Evolutionary conservation across 371 early-diverging fungal genomes (phyloP).

Genomic region (Rhizopus arrhizus): DNA sequence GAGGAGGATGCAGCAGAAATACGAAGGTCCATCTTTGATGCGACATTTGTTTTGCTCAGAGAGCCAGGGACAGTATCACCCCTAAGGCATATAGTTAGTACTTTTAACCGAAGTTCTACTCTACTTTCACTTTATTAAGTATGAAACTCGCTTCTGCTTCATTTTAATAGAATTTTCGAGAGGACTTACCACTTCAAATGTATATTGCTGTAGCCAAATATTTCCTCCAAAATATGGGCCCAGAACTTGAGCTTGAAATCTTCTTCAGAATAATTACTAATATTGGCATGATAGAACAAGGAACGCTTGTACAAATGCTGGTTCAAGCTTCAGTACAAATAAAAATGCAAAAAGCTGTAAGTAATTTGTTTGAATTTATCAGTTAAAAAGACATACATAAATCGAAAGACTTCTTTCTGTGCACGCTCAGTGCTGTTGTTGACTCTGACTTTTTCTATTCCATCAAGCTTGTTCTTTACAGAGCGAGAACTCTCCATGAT

Average conservation of each 20-base stretch:
- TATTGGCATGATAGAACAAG: constrained; percentile 17
- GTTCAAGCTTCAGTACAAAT: constrained; percentile 14
- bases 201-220: constrained; percentile 20
- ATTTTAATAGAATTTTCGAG: constrained; percentile 18
- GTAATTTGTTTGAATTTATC: constrained; percentile 9
- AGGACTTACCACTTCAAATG: constrained; percentile 20
- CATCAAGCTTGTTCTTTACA: constrained; percentile 6
- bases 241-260: constrained; percentile 23
- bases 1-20: constrained; percentile 10
- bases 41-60: constrained; percentile 14
- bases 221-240: constrained; percentile 18
- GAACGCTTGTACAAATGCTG: constrained; percentile 9
- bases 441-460: constrained; percentile 6
- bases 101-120: constrained; percentile 10
- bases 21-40: constrained; percentile 21
- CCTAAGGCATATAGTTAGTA: constrained; percentile 22
- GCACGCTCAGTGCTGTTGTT: constrained; percentile 10
- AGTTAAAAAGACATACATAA: constrained; percentile 16
- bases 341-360: constrained; percentile 13
- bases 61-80: constrained; percentile 22
- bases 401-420: constrained; percentile 18
- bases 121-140: constrained; percentile 12
- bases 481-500: constrained; percentile 7
- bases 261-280: constrained; percentile 16
- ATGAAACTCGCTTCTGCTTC: constrained; percentile 9